Evolutionary conservation across 1,284 basidiomycete species (phyloP).

Genomic region (Garcileccinum viscosum): DNA sequence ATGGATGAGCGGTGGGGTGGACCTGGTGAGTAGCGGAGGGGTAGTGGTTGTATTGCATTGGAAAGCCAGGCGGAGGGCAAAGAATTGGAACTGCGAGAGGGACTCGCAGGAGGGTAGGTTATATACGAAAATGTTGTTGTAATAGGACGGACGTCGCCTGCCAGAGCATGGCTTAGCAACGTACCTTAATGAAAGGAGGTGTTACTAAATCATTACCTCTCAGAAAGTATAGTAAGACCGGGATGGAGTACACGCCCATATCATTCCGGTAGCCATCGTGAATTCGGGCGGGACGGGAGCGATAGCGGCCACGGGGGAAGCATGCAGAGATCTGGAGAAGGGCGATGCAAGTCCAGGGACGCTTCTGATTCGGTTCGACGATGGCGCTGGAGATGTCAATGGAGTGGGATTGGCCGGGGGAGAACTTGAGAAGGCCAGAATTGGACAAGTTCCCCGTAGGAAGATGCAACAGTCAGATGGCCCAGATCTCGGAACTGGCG

Average conservation of each 20-base stretch:
- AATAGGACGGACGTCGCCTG: constrained; percentile 43
- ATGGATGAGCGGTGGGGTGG: constrained; percentile 17
- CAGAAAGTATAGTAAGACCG: constrained; percentile 38
- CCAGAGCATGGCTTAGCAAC: constrained; percentile 43
- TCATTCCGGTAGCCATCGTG: constrained; percentile 43
- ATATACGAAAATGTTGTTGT: constrained; percentile 42
- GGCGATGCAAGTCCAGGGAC: constrained; percentile 32
- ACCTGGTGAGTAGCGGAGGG: constrained; percentile 27
- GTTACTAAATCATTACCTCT: constrained; percentile 47
- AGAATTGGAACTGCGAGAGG: constrained; percentile 15
- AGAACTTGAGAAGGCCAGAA: constrained; percentile 31
- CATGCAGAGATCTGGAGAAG: constrained; percentile 37
- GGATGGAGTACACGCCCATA: constrained; percentile 39
- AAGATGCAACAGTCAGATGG: constrained; percentile 23
- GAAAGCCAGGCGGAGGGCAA: constrained; percentile 9
- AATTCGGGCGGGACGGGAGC: constrained; percentile 38
- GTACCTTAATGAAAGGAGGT: constrained; percentile 43
- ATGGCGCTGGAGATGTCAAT: constrained; percentile 41
- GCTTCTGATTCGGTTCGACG: constrained; percentile 33
- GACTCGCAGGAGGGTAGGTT: constrained; percentile 25
- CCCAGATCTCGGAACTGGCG: constrained; percentile 29
- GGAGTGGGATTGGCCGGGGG: constrained; percentile 38
- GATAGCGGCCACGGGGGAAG: constrained; percentile 35
- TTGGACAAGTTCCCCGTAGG: constrained; percentile 36
- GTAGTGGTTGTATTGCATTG: constrained; percentile 39